Evolutionary conservation across 306 rosid genomes (phyloP), one percentile per base, ranked within the genome.

Genomic region (Dicorynia guianensis): DNA sequence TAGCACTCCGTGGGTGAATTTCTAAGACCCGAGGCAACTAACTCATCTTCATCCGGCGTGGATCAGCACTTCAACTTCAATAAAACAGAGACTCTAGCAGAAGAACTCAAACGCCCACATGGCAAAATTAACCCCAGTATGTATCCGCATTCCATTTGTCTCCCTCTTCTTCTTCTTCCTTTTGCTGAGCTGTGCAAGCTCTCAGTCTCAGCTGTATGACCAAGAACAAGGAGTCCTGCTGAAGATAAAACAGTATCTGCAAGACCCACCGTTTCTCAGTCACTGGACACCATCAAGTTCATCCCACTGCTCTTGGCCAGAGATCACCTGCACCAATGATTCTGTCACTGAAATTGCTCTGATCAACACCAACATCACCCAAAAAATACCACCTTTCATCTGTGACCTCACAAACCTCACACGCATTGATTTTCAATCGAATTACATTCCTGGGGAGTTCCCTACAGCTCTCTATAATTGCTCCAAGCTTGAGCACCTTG

Each of bases 281-380:
- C 78, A 66, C 4, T 87, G 91, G 93, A 75, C 74, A 7, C 67
- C 83, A 7, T 67, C 83, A 3, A 62, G 75, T 50, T 17, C 73
- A n/a, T 80, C 88, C 11, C 85, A 83, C 40, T 89, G 91, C 63
- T 8, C 61, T n/a, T 89, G 88, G 93, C 75, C 76, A 3, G 81
- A 74, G 69, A 67, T 89, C 63, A 50, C 14, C 53, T 89, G 93
- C 82, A 69, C 65, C 2, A 3, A n/a, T 12, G n/a, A 44, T 69
- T 80, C 82, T 4, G 85, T 89, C 80, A 85, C 86, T 3, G 15
- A 14, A 30, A 58, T 87, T 4, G 0, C 8, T 8, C 44, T 87
- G 7, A 0, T 0, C 3, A 1, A n/a, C 34, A 9, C 6, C 9
- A 63, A 76, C 66, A 63, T 89, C 72, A 64, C 19, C 8, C 46